Conservation (phyloP, 176 grass and related monocot genomes). For the Saccharum spontaneum region DNA sequence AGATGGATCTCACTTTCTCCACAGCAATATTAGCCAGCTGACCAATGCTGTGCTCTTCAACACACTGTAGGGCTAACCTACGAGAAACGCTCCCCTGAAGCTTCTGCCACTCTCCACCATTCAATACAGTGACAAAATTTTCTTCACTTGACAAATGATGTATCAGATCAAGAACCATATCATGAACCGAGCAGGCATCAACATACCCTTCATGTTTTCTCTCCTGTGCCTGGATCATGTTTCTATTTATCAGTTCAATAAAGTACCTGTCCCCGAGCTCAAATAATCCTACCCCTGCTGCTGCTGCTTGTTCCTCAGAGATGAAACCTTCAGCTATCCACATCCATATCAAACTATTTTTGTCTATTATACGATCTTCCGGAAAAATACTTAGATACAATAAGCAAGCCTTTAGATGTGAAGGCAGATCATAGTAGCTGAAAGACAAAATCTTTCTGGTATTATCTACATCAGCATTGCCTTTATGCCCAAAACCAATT, state of each 20-base stretch:
- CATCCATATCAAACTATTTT: neutral
- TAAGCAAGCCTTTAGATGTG: neutral
- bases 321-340: neutral
- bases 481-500: neutral
- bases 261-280: neutral
- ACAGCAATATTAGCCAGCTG: neutral
- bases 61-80: neutral
- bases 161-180: slow-evolving; percentile 25
- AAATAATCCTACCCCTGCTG: neutral
- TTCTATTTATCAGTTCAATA: neutral
- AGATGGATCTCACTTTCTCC: neutral
- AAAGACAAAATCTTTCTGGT: neutral
- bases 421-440: neutral
- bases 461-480: neutral
- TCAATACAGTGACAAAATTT: slow-evolving; percentile 13
- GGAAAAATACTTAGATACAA: neutral
- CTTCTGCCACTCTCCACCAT: neutral
- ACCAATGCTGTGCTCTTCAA: neutral
- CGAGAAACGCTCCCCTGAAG: neutral
- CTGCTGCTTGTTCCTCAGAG: neutral
- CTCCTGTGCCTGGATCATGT: neutral
- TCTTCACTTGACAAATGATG: neutral
- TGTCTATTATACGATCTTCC: neutral
- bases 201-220: neutral
- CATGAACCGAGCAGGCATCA: neutral